These are phyloP conservation scores for Mollisiaceae sp. DNA, from an alignment of 2,329 filamentous ascomycete genomes.

Conservation along the genomic window DNA sequence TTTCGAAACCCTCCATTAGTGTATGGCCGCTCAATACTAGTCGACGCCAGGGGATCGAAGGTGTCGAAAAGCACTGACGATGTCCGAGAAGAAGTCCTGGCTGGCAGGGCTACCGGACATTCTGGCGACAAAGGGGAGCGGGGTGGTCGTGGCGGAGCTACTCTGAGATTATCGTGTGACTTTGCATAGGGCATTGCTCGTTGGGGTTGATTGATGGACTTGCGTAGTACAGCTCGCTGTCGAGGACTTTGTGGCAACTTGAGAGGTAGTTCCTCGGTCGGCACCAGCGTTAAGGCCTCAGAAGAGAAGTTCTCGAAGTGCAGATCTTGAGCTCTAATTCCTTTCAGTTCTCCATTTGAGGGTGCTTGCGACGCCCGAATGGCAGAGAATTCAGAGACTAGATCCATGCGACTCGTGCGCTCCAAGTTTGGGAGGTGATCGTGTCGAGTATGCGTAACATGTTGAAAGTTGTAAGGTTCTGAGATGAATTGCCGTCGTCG, in stretches of 20 bases:
- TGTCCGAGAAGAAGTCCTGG: slow-evolving; percentile 59
- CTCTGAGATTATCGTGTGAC: slow-evolving; percentile 47
- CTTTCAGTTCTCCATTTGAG: slow-evolving; percentile 45
- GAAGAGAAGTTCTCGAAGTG: slow-evolving; percentile 57
- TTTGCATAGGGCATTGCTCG: slow-evolving; percentile 43
- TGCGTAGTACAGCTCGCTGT: slow-evolving; percentile 27
- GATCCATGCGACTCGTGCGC: slow-evolving; percentile 48
- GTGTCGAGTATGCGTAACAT: slow-evolving; percentile 62
- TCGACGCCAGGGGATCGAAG: slow-evolving; percentile 46
- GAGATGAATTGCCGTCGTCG: slow-evolving; percentile 52
- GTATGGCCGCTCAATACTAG: slow-evolving; percentile 49
- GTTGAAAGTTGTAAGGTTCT: slow-evolving; percentile 69
- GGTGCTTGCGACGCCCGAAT: slow-evolving; percentile 47
- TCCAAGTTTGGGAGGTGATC: slow-evolving; percentile 52
- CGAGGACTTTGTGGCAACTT: slow-evolving; percentile 24
- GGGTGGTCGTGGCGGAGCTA: slow-evolving; percentile 55
- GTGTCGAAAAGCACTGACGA: slow-evolving; percentile 52
- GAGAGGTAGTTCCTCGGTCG: slow-evolving; percentile 27
- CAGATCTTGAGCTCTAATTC: slow-evolving; percentile 48
- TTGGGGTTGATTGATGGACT: slow-evolving; percentile 29
- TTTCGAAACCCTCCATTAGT: slow-evolving; percentile 53
- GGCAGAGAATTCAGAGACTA: slow-evolving; percentile 52
- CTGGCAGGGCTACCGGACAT: slow-evolving; percentile 53
- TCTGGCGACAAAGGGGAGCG: slow-evolving; percentile 50
- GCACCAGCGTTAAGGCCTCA: slow-evolving; percentile 44